Evolutionary conservation across 2,329 filamentous ascomycete genomes (phyloP).

Genomic region (Fusarium mangiferae): DNA sequence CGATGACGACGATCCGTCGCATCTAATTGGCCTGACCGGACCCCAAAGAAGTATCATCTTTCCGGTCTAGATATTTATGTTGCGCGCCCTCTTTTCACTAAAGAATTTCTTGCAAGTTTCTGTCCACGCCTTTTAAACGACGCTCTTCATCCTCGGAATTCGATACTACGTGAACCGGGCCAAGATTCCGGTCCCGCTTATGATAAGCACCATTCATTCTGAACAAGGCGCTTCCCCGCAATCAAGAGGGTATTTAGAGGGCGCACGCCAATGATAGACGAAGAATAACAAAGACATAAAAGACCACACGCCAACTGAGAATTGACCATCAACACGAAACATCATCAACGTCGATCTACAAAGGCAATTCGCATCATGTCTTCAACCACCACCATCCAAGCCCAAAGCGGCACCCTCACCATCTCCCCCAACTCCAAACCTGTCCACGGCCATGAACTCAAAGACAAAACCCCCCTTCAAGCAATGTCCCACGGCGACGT

Average conservation of each 20-base stretch:
- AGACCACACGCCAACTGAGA: rapidly evolving
- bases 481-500: constrained; percentile 44
- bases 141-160: not conserved
- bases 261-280: constrained; percentile 6
- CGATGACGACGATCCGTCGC: rapidly evolving
- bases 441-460: constrained; percentile 39
- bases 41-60: not conserved
- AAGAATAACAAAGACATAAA: not conserved
- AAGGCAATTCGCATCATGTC: not conserved
- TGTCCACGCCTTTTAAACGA: not conserved
- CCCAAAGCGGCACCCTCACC: constrained; percentile 6
- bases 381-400: not conserved
- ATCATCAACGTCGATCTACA: no score
- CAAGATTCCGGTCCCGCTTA: constrained; percentile 7
- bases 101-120: not conserved
- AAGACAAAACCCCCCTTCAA: constrained; percentile 38
- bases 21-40: not conserved
- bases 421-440: constrained; percentile 9
- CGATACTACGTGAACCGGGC: not conserved
- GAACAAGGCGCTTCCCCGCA: constrained; percentile 5
- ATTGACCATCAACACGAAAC: rapidly evolving
- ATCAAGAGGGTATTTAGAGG: constrained; percentile 19
- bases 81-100: not conserved
- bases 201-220: not conserved
- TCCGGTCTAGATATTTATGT: not conserved